These are phyloP conservation scores for Coemansia sp. DNA, from an alignment of 192 early-diverging fungal genomes.

Conservation along the genomic window DNA sequence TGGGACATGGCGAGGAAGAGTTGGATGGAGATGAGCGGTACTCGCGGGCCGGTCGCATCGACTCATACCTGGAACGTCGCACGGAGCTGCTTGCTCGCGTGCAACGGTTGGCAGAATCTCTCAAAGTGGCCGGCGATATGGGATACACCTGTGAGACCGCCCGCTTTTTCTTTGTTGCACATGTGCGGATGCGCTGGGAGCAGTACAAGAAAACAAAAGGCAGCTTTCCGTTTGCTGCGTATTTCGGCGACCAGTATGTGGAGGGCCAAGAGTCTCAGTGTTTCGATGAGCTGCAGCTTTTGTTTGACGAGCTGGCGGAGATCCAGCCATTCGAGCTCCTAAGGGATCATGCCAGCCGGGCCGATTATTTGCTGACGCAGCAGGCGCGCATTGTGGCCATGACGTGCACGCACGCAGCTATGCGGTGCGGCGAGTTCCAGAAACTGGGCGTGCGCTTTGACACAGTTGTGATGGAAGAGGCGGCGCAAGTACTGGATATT, in stretches of 20 bases:
- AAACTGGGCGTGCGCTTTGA: conserved; percentile 92
- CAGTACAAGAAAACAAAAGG: conserved; percentile 53
- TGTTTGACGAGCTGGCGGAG: conserved; percentile 88
- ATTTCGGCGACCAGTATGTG: conserved; percentile 57
- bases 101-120: conserved; percentile 69
- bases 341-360: conserved; percentile 70
- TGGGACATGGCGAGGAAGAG: conserved; percentile 94
- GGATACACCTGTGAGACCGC: conserved; percentile 92
- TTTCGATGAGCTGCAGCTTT: conserved; percentile 70
- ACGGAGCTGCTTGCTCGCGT: conserved; percentile 72
- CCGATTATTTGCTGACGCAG: conserved; percentile 90
- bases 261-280: conserved; percentile 68
- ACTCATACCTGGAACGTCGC: conserved; percentile 87
- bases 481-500: conserved; percentile 92
- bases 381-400: conserved; percentile 96
- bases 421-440: conserved; percentile 85
- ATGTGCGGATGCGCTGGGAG: conserved; percentile 77
- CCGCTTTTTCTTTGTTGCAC: conserved; percentile 80
- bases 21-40: conserved; percentile 78
- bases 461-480: conserved; percentile 96
- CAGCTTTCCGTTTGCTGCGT: conserved; percentile 80
- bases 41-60: conserved; percentile 91
- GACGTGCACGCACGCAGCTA: conserved; percentile 95
- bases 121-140: conserved; percentile 80
- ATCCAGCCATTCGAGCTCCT: conserved; percentile 94